Evolutionary conservation across 306 rosid species (phyloP), one percentile per base, ranked within the genome.

Genomic region (Sphenostylis stenocarpa): DNA sequence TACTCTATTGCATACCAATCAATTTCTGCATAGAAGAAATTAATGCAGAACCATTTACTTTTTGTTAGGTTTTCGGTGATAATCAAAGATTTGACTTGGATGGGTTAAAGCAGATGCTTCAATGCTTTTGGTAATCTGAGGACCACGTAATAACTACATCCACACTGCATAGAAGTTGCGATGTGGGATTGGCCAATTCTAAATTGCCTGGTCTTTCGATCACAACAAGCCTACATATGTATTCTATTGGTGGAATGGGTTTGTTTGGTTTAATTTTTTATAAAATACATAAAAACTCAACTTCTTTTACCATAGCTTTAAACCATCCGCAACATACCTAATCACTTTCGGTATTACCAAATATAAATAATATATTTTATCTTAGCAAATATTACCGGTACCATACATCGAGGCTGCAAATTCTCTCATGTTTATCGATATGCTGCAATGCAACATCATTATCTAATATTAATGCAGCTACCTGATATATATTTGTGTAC

Each of bases 61-160:
- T 58, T 73, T 43, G 31, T 41, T 72, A 51, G 68, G 78, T 71
- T 41, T 67, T 63, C 43, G 12, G 47, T 67, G 36, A 67, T 55
- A n/a, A 56, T 43, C 33, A 36, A 23, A 47, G 31, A 29, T 71
- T 43, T 71, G 83, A 49, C 67, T 79, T 29, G 45, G 58, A 39
- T 43, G 58, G 6, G 53, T 11, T 36, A 69, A 78, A 78, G 53
- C 49, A 68, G 14, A 60, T 6, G 53, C 43, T 70, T 58, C 64
- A 69, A 63, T 70, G 72, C 47, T 60, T 80, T 64, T 72, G 39
- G 67, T 72, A 72, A 39, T 63, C 29, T 13, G 33, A 73, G 76
- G 71, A 67, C 84, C 80, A 67, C 80, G 64, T 10, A n/a, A n/a
- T n/a, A n/a, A 57, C 57, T 72, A 56, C 47, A 55, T 16, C 34